Evolutionary conservation across 2,329 filamentous ascomycete species (phyloP), one percentile per base, ranked within the genome.

Genomic region (Plectosphaerella plurivora): DNA sequence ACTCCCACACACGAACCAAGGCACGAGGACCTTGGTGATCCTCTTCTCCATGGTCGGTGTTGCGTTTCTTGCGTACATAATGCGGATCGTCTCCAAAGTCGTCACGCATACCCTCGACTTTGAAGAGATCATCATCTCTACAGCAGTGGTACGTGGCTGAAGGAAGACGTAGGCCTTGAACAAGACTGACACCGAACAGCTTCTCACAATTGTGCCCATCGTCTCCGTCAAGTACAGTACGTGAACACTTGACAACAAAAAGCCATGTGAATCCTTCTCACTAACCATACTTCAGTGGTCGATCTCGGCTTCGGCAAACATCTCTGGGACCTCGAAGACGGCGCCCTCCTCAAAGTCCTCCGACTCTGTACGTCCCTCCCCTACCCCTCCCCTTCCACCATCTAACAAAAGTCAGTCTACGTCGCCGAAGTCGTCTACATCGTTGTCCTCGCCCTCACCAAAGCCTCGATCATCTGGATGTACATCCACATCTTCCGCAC

Each of bases 401-500:
- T 12, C 50, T 51, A 20, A 47, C 45, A 36, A 15, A 8, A 42
- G 6, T 5, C n/a, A 55, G 53, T 57, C 11, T 68, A 60, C 14
- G 51, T 57, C 22, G 54, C 57, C 12, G 58, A 64, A 3, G 52
- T 66, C 9, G 53, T 67, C 7, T 70, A 70, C 47, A 65, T 65
- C 24, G 60, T 60, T 8, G 59, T 66, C 5, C 53, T 62, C 1
- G 53, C 56, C 8, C 48, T 65, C 1, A 63, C 66, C 1, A 68
- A 68, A 49, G 49, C 68, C 0, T 65, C 63, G 1, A 64, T 69
- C 18, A 49, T 69, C 6, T 55, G 63, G 39, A 60, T 70, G 52
- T 69, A 69, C 54, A 53, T 61, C 9, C 60, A 62, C 20, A 62
- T 68, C 20, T 69, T 68, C 50, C 57, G 55, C 41, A 50, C 61